Base-by-base conservation (phyloP, 352 stramenopile genomes). In the Achlya hypogyna region DNA sequence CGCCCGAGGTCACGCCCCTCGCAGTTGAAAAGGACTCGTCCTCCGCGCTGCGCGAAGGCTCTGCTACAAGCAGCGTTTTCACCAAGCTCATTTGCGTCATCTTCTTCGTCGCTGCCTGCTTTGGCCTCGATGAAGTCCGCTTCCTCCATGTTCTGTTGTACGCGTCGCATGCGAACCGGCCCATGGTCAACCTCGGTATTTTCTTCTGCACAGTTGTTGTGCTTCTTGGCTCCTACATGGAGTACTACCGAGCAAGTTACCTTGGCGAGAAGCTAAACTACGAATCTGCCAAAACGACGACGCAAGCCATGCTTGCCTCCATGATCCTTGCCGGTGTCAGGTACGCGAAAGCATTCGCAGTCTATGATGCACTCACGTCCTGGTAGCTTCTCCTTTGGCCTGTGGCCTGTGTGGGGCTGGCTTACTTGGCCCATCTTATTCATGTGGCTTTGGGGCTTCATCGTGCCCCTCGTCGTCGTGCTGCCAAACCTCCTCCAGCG, bases 401-500 rank as follows among this genome's bases (percentile, higher is more conserved):
- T 91, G 71, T 91, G 82, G 80, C 80, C 82, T 0, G 76, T 89
- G 38, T 91, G 82, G 82, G 70, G 82, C 31, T 87, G 78, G 82
- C 71, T 91, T 34, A 91, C 82, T 38, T 27, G 88, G 49, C 78
- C 79, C 43, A 88, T 88, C 69, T 71, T 91, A 54, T 86, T 91
- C 73, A 91, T 91, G 80, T 86, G 79, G 75, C 88, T 87, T 51
- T 91, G 82, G 82, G 82, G 82, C 43, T 74, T 91, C 34, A 76
- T 91, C 52, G 75, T 91, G 27, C 82, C 88, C 69, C 56, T 86
- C 4, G 64, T 88, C 51, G 74, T 88, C 43, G 71, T 91, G 47
- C 74, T 91, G 12, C 82, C 81, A 16, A 71, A 80, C 0, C 58
- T 84, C 45, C 22, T 79, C n/a, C 79, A 88, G 69, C 78, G 79